Conservation (phyloP, 225 moss, liverwort and hornwort species). For the Pleurozium schreberi region DNA sequence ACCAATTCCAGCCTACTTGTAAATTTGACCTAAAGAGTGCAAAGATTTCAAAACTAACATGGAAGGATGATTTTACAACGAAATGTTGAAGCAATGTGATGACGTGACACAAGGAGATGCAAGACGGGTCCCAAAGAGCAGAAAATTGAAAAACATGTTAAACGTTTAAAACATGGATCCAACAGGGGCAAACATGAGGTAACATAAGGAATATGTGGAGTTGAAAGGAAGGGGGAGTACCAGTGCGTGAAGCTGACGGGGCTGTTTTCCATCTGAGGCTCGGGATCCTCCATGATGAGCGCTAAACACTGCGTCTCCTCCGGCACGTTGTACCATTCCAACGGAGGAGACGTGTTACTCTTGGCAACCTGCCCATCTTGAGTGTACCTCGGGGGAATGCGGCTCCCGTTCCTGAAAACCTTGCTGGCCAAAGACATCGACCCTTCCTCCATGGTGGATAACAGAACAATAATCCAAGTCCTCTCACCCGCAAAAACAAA, state of each 20-base stretch:
- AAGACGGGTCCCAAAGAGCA: background rate
- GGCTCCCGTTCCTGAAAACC: conserved; percentile 2
- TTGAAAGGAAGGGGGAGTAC: background rate
- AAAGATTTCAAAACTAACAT: background rate
- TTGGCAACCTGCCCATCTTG: conserved; percentile 36
- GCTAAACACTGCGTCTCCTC: conserved; percentile 49
- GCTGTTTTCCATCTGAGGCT: conserved; percentile 20
- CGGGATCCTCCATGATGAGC: conserved; percentile 59
- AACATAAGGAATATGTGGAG: background rate
- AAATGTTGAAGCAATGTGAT: background rate
- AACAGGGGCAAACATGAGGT: too few species aligned
- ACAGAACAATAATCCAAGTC: background rate
- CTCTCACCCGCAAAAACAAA: background rate
- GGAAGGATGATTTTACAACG: background rate
- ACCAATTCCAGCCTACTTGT: background rate
- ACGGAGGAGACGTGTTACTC: conserved; percentile 59
- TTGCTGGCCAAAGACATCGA: conserved; percentile 1
- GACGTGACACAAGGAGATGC: background rate
- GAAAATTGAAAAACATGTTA: background rate
- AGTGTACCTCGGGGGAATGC: conserved; percentile 32
- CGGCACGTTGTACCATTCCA: conserved; percentile 73
- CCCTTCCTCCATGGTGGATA: background rate
- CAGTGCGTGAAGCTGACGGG: conserved; percentile 43
- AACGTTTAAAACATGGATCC: background rate
- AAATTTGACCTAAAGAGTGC: background rate